Evolutionary conservation across 768 basidiomycete genomes (phyloP), one percentile per base, ranked within the genome.

Genomic region (Naganishia antarctica): DNA sequence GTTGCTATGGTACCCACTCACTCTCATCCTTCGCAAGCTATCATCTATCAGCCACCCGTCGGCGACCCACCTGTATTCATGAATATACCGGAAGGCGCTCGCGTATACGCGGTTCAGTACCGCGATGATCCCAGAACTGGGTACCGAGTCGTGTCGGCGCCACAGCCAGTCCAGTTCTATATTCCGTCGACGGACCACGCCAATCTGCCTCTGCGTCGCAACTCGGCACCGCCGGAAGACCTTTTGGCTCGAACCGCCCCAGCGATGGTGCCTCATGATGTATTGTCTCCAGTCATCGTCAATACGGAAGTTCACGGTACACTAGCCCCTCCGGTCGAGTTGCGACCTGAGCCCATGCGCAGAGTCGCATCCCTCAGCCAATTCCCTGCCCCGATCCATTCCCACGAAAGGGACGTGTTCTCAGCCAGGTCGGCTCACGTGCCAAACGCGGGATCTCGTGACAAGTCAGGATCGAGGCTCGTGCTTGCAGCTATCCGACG

Each of bases 31-130:
- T 37, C 53, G 23, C 53, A 57, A 26, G 34, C 53, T 8, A 57
- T 57, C 12, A 37, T 57, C 34, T 57, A 57, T 23, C 53, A 57
- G 26, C 53, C 28, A 26, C 53, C 53, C 8, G 32, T 57, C 32
- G 37, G 53, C 32, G 53, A 57, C 5, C 21, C 53, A 29, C 53
- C 53, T 13, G 53, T 57, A 2, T 57, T 57, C 37, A 40, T 57
- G 53, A 57, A 57, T 21, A 57, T 57, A 15, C 37, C 53, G 6
- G 53, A 57, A 41, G 53, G 53, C 37, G 53, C 53, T 2, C 53
- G 53, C 4, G 53, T 57, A 2, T 57, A 57, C 18, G 53, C 53
- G 21, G 53, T 57, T 21, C 53, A 57, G 34, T 57, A 57, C 26
- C 53, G 53, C 1, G 53, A 57, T 16, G 53, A 57, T 26, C 53